phyloP scores from a whole-genome alignment of 2,329 filamentous ascomycete species.

The Drechslera avenae region DNA sequence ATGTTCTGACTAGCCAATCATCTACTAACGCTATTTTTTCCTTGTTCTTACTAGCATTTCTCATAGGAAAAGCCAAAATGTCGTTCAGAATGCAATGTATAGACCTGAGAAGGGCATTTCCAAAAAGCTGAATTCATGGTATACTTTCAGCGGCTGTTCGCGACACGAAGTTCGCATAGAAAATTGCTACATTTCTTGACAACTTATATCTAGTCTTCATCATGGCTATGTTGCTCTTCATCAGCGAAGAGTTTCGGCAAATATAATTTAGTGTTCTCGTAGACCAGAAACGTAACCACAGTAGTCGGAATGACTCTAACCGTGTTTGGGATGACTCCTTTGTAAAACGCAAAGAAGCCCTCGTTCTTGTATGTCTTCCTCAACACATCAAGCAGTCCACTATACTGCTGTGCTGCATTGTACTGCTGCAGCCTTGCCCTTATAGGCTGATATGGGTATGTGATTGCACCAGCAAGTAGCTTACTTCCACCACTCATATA shows the following conservation, averaged over 20 bases:
- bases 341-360: constrained; percentile 84
- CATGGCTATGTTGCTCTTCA: constrained; percentile 38
- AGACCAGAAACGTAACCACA: constrained; percentile 95
- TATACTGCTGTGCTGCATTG: constrained; percentile 75
- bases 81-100: background rate
- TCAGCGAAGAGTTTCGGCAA: constrained; percentile 55
- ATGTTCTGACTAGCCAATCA: constrained; percentile 3
- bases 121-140: too few species aligned
- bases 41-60: constrained; percentile 38
- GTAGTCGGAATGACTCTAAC: constrained; percentile 90
- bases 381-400: constrained; percentile 73
- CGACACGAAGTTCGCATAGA: too few species aligned
- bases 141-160: too few species aligned
- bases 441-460: constrained; percentile 95
- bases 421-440: constrained; percentile 88
- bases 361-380: constrained; percentile 77
- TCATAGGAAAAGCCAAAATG: background rate
- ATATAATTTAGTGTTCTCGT: constrained; percentile 87
- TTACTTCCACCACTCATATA: constrained; percentile 80
- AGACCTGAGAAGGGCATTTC: too few species aligned
- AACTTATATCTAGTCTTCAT: constrained; percentile 33
- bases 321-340: constrained; percentile 88
- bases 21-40: constrained; percentile 32
- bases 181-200: too few species aligned
- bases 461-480: constrained; percentile 83